Base-by-base conservation (phyloP, 2,329 filamentous ascomycete genomes). In the Colletotrichum sansevieriae region DNA sequence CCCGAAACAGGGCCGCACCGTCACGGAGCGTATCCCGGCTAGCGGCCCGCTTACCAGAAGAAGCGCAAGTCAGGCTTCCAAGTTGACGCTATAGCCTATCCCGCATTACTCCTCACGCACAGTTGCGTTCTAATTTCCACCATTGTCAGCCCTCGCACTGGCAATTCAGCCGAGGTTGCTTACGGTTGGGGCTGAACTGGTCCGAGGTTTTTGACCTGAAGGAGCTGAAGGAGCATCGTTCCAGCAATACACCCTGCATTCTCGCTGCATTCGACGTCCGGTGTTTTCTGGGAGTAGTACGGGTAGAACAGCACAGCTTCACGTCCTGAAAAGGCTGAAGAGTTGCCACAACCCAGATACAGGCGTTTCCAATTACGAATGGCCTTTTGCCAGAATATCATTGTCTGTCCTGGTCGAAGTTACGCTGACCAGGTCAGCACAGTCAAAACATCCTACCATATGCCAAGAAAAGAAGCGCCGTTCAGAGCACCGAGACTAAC, bases 151-250 rank as follows among this genome's bases (percentile, higher is more conserved):
- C 11, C n/a, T 15, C 18, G 35, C 44, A 44, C 37, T 37, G 25
- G 3, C 37, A 20, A 37, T 35, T 22, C 22, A 57, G 39, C 18
- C n/a, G 41, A 35, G 43, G 10, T 56, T 9, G 51, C 41, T 55
- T 58, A 54, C 63, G 22, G 56, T 39, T 62, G 49, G 57, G 56
- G 37, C 3, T 60, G 29, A n/a, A 29, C 12, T 22, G 37, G 63
- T 39, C 47, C 33, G 49, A 62, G 29, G 13, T 29, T 37, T 7
- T 18, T 29, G 10, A 13, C 35, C 12, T 22, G 37, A 35, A 35
- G 56, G 20, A 22, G 29, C 12, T 22, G 37, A 35, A 35, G 56
- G 20, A 22, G 29, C 12, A 1, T 41, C 33, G 8, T 18, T 25
- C 8, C 8, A 13, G 37, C 37, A 10, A 39, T 29, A 29, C 25